phyloP scores from a whole-genome alignment of 2,329 filamentous ascomycete genomes.

The Fusarium oligoseptatum region DNA sequence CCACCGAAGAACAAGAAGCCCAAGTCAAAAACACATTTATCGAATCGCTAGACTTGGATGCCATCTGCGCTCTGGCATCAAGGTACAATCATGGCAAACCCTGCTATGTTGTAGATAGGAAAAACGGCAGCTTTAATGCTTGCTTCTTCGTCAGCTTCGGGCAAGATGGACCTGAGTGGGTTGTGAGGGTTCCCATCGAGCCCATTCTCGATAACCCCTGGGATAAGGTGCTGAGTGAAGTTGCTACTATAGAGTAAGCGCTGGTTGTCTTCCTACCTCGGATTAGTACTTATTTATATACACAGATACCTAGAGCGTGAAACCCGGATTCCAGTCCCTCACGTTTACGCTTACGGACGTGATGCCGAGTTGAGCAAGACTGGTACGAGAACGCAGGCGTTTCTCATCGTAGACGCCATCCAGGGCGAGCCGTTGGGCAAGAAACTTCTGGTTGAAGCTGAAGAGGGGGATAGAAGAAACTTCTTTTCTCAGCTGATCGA shows the following conservation, averaged over 20 bases:
- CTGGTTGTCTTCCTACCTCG: background rate
- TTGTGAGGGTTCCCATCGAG: conserved; percentile 45
- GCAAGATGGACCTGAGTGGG: conserved; percentile 28
- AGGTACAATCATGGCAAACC: conserved; percentile 30
- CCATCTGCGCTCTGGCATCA: conserved; percentile 41
- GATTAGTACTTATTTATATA: background rate
- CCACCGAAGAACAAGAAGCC: conserved; percentile 18
- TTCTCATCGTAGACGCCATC: conserved; percentile 40
- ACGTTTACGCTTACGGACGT: conserved; percentile 37
- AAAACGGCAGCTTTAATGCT: conserved; percentile 41
- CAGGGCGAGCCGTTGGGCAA: conserved; percentile 37
- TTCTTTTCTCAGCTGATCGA: conserved; percentile 46
- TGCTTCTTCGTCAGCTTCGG: conserved; percentile 43
- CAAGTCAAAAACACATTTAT: conserved; percentile 34
- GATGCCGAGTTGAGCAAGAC: conserved; percentile 8
- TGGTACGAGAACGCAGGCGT: conserved; percentile 23
- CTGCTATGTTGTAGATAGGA: conserved; percentile 32
- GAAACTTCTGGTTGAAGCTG: conserved; percentile 9
- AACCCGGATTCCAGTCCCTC: conserved; percentile 42
- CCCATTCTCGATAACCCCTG: conserved; percentile 37
- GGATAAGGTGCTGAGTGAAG: conserved; percentile 46
- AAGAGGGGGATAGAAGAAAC: conserved; percentile 13
- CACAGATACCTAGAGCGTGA: conserved; percentile 39
- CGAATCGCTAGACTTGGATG: conserved; percentile 33
- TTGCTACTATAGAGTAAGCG: conserved; percentile 40